A percentile compares a stretch with the other conserved stretches of the same genome.
Evolutionary conservation across 2,329 filamentous ascomycete genomes (phyloP).

Genomic region (Cordyceps cicadae): DNA sequence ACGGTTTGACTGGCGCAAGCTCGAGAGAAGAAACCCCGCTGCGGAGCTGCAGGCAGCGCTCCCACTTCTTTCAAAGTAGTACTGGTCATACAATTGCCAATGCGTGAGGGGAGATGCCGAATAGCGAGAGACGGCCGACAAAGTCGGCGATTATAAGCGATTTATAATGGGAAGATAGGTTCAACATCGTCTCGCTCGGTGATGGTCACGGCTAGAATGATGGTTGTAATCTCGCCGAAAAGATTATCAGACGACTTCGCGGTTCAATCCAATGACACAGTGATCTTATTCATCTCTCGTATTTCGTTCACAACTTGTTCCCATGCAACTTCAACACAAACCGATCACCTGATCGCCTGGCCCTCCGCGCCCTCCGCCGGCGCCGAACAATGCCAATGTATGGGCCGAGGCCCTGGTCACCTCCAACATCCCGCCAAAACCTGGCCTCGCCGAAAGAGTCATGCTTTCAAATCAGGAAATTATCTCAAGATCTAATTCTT

Average conservation of each 20-base stretch:
- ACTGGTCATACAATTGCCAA: neutral
- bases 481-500: neutral
- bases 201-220: too few species aligned
- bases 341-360: conserved; percentile 11
- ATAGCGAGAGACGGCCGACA: neutral
- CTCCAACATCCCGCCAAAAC: neutral
- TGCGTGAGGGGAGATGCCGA: conserved; percentile 1
- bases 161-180: neutral
- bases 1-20: neutral
- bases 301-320: too few species aligned
- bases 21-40: conserved; percentile 7
- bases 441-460: neutral
- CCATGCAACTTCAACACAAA: neutral
- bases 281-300: too few species aligned
- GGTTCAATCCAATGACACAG: too few species aligned
- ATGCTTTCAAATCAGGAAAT: neutral
- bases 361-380: neutral
- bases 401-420: neutral
- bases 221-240: too few species aligned
- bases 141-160: neutral
- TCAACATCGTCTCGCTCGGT: neutral
- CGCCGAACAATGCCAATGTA: neutral
- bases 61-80: neutral
- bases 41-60: conserved; percentile 1
- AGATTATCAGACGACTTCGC: too few species aligned